phyloP scores from a whole-genome alignment of 2,329 filamentous ascomycete genomes.

The Seiridium unicorne region DNA sequence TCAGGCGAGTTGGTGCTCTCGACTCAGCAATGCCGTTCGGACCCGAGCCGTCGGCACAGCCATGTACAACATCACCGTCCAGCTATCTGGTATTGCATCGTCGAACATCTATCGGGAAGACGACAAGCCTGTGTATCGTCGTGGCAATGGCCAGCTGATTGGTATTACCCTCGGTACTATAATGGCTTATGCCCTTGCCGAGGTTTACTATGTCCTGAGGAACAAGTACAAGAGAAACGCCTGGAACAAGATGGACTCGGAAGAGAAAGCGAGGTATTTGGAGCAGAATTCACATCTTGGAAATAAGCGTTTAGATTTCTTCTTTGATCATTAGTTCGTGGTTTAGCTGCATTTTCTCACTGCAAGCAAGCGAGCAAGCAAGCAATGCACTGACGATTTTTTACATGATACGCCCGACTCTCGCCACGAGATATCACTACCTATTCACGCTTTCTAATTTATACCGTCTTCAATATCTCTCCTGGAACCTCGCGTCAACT shows the following conservation, averaged over 20 bases:
- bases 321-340: not conserved
- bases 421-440: too few relatives aligned
- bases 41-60: constrained; percentile 36
- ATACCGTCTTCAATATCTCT: too few relatives aligned
- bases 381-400: too few relatives aligned
- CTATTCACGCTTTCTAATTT: too few relatives aligned
- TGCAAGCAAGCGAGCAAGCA: not conserved
- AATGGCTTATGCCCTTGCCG: constrained; percentile 27
- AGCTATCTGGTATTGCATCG: constrained; percentile 43
- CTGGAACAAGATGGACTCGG: not conserved
- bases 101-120: constrained; percentile 47
- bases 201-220: constrained; percentile 1
- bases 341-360: not conserved
- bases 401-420: too few relatives aligned
- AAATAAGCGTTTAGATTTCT: constrained; percentile 1
- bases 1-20: constrained; percentile 34
- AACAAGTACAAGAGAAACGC: not conserved
- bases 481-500: too few relatives aligned
- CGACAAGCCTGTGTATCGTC: constrained; percentile 39
- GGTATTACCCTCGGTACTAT: constrained; percentile 29
- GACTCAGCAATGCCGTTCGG: constrained; percentile 35
- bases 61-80: constrained; percentile 41
- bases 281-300: not conserved
- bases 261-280: constrained; percentile 1
- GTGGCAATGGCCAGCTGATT: constrained; percentile 35